These are phyloP conservation scores for Pilaira anomala DNA, from an alignment of 192 early-diverging fungal genomes.

Conservation along the genomic window DNA sequence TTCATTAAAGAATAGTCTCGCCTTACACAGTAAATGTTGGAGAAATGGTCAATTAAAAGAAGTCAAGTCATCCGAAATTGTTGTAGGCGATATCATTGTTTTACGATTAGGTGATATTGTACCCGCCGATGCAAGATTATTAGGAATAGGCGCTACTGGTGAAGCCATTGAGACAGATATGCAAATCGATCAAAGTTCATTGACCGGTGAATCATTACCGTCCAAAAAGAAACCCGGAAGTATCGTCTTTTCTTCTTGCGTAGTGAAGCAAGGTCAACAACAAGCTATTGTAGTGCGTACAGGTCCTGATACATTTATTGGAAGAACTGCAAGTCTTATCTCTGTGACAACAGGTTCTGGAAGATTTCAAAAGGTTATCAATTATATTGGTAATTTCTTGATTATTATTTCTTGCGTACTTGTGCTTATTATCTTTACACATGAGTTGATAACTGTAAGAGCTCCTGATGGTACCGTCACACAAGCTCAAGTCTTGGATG, in stretches of 20 bases:
- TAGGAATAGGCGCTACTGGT: constrained; percentile 49
- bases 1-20: constrained; percentile 68
- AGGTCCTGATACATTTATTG: constrained; percentile 70
- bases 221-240: constrained; percentile 53
- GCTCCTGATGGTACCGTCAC: constrained; percentile 38
- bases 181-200: constrained; percentile 68
- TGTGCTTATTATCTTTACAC: constrained; percentile 54
- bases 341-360: constrained; percentile 65
- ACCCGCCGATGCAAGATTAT: constrained; percentile 62
- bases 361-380: constrained; percentile 78
- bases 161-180: constrained; percentile 51
- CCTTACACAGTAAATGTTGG: constrained; percentile 58
- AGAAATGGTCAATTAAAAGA: constrained; percentile 52
- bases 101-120: constrained; percentile 74
- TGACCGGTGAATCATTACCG: constrained; percentile 75
- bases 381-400: constrained; percentile 73
- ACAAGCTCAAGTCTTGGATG: constrained; percentile 50
- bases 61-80: constrained; percentile 49
- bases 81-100: constrained; percentile 70
- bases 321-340: constrained; percentile 69
- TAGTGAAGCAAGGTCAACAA: constrained; percentile 74
- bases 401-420: constrained; percentile 57
- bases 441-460: constrained; percentile 25
- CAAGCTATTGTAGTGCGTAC: constrained; percentile 70
- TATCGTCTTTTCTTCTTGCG: constrained; percentile 66